Conservation (phyloP, 495 filamentous ascomycete genomes). For the Hypomontagnella monticulosa region DNA sequence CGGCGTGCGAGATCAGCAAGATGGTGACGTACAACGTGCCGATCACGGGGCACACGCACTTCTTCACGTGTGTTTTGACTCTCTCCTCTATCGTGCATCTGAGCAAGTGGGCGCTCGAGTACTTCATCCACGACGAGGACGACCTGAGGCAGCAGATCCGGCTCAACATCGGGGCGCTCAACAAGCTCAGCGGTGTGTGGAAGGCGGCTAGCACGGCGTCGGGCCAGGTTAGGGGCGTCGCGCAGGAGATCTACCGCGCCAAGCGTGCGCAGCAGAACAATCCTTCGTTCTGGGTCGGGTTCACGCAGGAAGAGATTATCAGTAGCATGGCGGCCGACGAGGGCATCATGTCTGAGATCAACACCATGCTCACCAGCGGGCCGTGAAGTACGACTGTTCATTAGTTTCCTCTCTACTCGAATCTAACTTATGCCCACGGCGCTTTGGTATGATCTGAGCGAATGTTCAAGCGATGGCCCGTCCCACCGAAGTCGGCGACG, state of each 20-base stretch:
- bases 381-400: conserved; percentile 6
- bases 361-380: conserved; percentile 43
- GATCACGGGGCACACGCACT: conserved; percentile 81
- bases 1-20: conserved; percentile 78
- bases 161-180: conserved; percentile 84
- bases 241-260: conserved; percentile 68
- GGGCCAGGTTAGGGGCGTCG: conserved; percentile 76
- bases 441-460: neutral
- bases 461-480: neutral
- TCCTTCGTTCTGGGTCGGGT: conserved; percentile 61
- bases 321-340: conserved; percentile 63
- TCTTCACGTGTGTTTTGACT: conserved; percentile 87
- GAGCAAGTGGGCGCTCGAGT: conserved; percentile 66
- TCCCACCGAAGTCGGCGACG: neutral
- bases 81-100: conserved; percentile 71
- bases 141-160: conserved; percentile 81
- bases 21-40: conserved; percentile 80
- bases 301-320: conserved; percentile 64
- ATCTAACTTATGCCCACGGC: too few relatives aligned
- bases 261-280: conserved; percentile 64
- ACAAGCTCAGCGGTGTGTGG: conserved; percentile 78
- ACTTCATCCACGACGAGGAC: conserved; percentile 66
- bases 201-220: conserved; percentile 77
- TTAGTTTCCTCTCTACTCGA: too few relatives aligned
- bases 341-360: conserved; percentile 63